A percentile compares a stretch with the other conserved stretches of the same genome.
These are phyloP conservation scores for Wickerhamiella allomyrinae DNA, from an alignment of 805 yeast genomes.

Conservation along the genomic window DNA sequence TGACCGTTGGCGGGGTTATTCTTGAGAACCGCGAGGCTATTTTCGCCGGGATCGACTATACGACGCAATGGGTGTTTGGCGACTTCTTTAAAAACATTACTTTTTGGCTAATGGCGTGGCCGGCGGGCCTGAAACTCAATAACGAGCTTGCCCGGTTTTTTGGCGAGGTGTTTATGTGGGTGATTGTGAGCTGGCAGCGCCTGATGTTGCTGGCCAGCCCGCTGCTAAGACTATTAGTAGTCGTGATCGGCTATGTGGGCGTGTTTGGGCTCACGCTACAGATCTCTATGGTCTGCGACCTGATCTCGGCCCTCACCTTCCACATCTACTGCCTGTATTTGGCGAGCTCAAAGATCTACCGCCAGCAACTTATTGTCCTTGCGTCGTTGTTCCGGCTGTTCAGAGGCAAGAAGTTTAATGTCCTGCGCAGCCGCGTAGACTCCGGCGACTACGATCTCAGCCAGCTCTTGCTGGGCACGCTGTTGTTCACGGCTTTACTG, in stretches of 20 bases:
- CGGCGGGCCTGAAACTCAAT: constrained; percentile 88
- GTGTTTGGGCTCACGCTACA: constrained; percentile 55
- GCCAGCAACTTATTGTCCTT: constrained; percentile 55
- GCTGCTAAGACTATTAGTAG: constrained; percentile 3
- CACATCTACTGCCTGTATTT: constrained; percentile 68
- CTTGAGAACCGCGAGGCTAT: constrained; percentile 25
- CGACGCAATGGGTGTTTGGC: constrained; percentile 32
- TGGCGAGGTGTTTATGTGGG: constrained; percentile 81
- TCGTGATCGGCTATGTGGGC: constrained; percentile 25
- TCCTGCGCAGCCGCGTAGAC: constrained; percentile 74
- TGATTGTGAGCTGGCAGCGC: constrained; percentile 51
- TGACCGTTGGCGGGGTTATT: constrained; percentile 38
- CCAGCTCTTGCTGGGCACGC: constrained; percentile 76
- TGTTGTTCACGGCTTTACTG: constrained; percentile 63
- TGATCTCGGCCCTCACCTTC: constrained; percentile 44
- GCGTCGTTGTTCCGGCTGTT: constrained; percentile 69
- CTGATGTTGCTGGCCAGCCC: constrained; percentile 5
- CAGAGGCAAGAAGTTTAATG: constrained; percentile 78
- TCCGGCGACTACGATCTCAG: constrained; percentile 72
- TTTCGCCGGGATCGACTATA: constrained; percentile 16
- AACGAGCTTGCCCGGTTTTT: constrained; percentile 71
- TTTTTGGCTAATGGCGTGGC: constrained; percentile 69
- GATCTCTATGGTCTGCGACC: constrained; percentile 52
- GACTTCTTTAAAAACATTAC: constrained; percentile 36
- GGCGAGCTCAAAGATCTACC: constrained; percentile 65